A percentile compares a stretch with the other conserved stretches of the same genome.
Evolutionary conservation across 2,329 filamentous ascomycete species (phyloP).

Genomic region (Aspergillus nomiae): DNA sequence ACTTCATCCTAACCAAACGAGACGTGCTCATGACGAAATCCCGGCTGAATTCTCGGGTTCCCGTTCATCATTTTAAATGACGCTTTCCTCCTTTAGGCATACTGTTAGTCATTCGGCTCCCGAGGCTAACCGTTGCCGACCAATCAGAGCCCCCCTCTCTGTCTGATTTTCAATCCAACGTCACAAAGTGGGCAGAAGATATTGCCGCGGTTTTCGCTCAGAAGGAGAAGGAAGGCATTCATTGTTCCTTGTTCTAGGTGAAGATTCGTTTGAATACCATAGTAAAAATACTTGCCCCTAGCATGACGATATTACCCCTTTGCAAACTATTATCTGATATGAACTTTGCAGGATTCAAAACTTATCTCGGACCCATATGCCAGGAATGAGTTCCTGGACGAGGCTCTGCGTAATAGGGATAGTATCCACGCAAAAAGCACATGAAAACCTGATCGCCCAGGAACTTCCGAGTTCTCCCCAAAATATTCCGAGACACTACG

Average conservation of each 20-base stretch:
- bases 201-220: conserved; percentile 32
- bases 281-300: neutral
- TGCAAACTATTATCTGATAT: neutral
- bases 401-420: neutral
- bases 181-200: conserved; percentile 32
- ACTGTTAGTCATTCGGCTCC: conserved; percentile 19
- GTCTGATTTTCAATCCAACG: conserved; percentile 21
- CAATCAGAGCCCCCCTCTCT: conserved; percentile 27
- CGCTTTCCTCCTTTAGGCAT: conserved; percentile 12
- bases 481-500: conserved; percentile 1
- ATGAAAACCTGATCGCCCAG: conserved; percentile 7
- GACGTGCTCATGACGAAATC: conserved; percentile 22
- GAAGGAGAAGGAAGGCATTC: neutral
- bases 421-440: neutral
- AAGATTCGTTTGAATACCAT: neutral
- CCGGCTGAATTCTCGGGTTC: conserved; percentile 17
- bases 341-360: neutral
- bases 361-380: neutral
- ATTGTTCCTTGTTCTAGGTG: neutral
- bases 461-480: neutral
- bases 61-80: neutral
- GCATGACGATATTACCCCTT: neutral
- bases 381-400: neutral
- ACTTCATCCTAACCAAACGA: neutral
- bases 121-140: conserved; percentile 20